Evolutionary conservation across 2,329 filamentous ascomycete genomes (phyloP).

Genomic region (Alternaria tenuissima): DNA sequence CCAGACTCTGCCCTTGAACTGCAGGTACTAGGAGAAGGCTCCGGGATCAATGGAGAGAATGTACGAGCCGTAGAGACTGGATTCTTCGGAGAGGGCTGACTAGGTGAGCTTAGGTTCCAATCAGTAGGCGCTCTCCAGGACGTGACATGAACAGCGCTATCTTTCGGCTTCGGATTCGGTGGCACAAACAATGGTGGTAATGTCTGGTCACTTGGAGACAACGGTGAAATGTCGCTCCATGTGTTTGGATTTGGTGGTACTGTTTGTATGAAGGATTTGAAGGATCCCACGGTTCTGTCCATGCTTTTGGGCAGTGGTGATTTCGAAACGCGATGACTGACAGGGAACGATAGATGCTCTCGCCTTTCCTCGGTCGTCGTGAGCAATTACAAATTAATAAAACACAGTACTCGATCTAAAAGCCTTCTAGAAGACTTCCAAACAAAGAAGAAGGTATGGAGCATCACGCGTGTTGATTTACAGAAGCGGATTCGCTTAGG

Average conservation of each 20-base stretch:
- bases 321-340: conserved; percentile 32
- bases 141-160: conserved; percentile 16
- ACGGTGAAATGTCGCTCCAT: conserved; percentile 32
- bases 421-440: conserved; percentile 38
- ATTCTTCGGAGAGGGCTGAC: conserved; percentile 10
- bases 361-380: conserved; percentile 29
- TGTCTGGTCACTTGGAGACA: conserved; percentile 7
- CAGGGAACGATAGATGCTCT: conserved; percentile 33
- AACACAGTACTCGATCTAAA: conserved; percentile 12
- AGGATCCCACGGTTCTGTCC: conserved; percentile 44
- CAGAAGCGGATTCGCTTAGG: conserved; percentile 24
- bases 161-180: conserved; percentile 2
- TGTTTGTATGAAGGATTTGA: conserved; percentile 41
- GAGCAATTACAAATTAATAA: conserved; percentile 22
- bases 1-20: conserved; percentile 24
- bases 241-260: conserved; percentile 27
- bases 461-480: conserved; percentile 30
- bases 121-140: conserved; percentile 42
- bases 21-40: conserved; percentile 34
- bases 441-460: conserved; percentile 39
- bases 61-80: conserved; percentile 18
- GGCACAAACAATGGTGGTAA: conserved; percentile 4
- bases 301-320: conserved; percentile 43
- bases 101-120: conserved; percentile 24
- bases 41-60: conserved; percentile 42